These are phyloP conservation scores for Cornus controversa DNA, from an alignment of 148 eudicot genomes.

Conservation along the genomic window DNA sequence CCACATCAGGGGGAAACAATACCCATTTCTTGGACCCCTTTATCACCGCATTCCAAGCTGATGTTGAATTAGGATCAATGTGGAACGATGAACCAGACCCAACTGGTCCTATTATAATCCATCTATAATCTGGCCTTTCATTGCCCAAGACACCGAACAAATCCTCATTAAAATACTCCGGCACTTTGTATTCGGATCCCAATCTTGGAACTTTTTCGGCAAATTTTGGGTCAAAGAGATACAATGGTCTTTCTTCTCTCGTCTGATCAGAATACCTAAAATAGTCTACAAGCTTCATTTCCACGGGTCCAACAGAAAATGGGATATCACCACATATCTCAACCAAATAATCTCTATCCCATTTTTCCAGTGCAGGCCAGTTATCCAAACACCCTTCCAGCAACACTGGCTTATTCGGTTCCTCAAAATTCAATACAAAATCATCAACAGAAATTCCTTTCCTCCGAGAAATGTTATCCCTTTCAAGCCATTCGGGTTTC, in stretches of 20 bases:
- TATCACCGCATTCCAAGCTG: slow-evolving; percentile 97
- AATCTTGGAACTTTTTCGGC: slow-evolving; percentile 65
- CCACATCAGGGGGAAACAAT: slow-evolving; percentile 88
- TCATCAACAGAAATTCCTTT: slow-evolving; percentile 86
- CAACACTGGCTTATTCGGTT: slow-evolving; percentile 84
- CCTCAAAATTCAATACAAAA: slow-evolving; percentile 70
- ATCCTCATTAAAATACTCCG: slow-evolving; percentile 82
- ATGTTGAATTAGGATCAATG: slow-evolving; percentile 96
- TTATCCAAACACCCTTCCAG: slow-evolving; percentile 85
- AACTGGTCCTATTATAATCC: slow-evolving; percentile 95
- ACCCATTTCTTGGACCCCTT: slow-evolving; percentile 98
- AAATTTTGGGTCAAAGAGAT: slow-evolving; percentile 92
- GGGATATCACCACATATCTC: slow-evolving; percentile 55
- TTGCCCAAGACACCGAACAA: slow-evolving; percentile 79
- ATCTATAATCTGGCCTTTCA: slow-evolving; percentile 95
- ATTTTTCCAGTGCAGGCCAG: slow-evolving; percentile 68
- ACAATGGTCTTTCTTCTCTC: slow-evolving; percentile 89
- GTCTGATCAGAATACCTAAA: slow-evolving; percentile 74
- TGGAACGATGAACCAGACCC: slow-evolving; percentile 98
- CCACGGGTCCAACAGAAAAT: slow-evolving; percentile 86
- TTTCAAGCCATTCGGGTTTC: slow-evolving; percentile 83
- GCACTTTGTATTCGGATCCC: slow-evolving; percentile 73
- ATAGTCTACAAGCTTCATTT: slow-evolving; percentile 84
- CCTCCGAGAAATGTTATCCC: slow-evolving; percentile 75
- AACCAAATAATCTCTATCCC: slow-evolving; percentile 76